Base-by-base conservation (phyloP, 352 stramenopile species). In the Globisporangium paddicum region DNA sequence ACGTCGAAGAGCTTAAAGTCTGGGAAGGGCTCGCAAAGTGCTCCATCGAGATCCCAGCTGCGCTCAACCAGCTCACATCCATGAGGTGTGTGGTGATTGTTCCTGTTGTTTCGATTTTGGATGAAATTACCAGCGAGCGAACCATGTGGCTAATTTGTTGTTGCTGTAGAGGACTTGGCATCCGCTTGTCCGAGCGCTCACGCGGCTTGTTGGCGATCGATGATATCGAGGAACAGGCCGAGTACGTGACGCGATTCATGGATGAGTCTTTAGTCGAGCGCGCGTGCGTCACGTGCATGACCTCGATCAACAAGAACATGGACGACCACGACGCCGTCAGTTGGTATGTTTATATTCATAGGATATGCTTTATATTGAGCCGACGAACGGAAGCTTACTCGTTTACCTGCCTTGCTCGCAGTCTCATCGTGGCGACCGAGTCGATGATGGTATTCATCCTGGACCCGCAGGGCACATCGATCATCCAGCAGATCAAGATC, bases 361-460 rank as follows among this genome's bases (percentile, higher is more conserved):
- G 3, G 28, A 32, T 34, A n/a, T n/a, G n/a, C n/a, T n/a, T n/a
- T n/a, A n/a, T n/a, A n/a, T n/a, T n/a, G n/a, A n/a, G n/a, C n/a
- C n/a, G n/a, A n/a, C n/a, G n/a, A n/a, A n/a, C n/a, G n/a, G n/a
- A 32, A 32, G 28, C 11, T 38, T 19, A 47, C 44, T 50, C 16
- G 38, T 11, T 6, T 19, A 5, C 35, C 18, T 21, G 10, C 8
- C 37, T 9, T 16, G 11, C 2, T 16, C 21, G 1, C 45, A 87
- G 82, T 47, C 79, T 98, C 23, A 72, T 97, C 13, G 75, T 97
- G 32, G 86, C 82, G 45, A 98, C 89, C 7, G 89, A 97, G 57
- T 71, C 73, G 14, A 75, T 71, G 44, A 87, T 90, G 69, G 79
- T 93, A 1, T 93, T 87, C 61, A 63, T 93, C 14, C 56, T 93